A percentile compares a stretch with the other conserved stretches of the same genome.
Conservation (phyloP, 1,284 basidiomycete species). For the Leccinum pachyderme region DNA sequence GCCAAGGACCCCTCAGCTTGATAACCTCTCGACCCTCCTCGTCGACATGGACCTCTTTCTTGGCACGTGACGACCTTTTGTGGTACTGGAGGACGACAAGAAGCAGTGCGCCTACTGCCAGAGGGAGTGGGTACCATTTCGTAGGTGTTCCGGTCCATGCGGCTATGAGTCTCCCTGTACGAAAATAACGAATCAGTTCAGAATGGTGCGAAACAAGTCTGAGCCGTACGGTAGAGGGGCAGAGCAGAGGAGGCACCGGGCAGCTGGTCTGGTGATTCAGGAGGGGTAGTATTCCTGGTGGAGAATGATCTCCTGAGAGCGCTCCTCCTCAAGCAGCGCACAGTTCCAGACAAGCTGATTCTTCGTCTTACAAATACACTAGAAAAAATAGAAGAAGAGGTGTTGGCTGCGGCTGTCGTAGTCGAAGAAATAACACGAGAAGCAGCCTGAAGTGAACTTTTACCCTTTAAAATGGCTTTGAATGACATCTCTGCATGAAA, state of each 20-base stretch:
- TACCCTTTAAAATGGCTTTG: conserved; percentile 39
- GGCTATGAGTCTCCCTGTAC: conserved; percentile 50
- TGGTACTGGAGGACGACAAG: conserved; percentile 83
- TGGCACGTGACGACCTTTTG: conserved; percentile 49
- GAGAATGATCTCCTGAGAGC: conserved; percentile 44
- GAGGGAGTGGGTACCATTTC: conserved; percentile 94
- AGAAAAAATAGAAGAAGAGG: conserved; percentile 49
- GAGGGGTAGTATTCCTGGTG: conserved; percentile 33
- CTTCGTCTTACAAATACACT: conserved; percentile 45
- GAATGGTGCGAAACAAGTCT: background rate
- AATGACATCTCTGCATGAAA: conserved; percentile 33
- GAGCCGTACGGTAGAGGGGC: conserved; percentile 51
- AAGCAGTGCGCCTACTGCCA: conserved; percentile 87
- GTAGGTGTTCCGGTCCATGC: conserved; percentile 90
- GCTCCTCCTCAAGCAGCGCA: conserved; percentile 26
- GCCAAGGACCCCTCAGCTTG: conserved; percentile 89
- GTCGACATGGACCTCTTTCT: conserved; percentile 70
- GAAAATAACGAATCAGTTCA: conserved; percentile 1
- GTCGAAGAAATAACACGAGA: conserved; percentile 44
- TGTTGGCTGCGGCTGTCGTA: conserved; percentile 51
- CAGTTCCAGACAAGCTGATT: conserved; percentile 39
- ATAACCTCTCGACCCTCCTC: conserved; percentile 70
- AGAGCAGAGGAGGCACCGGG: conserved; percentile 34
- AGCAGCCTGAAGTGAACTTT: conserved; percentile 50
- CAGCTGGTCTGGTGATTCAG: conserved; percentile 28